phyloP scores from a whole-genome alignment of 495 filamentous ascomycete species.

The Aspergillus diversus region DNA sequence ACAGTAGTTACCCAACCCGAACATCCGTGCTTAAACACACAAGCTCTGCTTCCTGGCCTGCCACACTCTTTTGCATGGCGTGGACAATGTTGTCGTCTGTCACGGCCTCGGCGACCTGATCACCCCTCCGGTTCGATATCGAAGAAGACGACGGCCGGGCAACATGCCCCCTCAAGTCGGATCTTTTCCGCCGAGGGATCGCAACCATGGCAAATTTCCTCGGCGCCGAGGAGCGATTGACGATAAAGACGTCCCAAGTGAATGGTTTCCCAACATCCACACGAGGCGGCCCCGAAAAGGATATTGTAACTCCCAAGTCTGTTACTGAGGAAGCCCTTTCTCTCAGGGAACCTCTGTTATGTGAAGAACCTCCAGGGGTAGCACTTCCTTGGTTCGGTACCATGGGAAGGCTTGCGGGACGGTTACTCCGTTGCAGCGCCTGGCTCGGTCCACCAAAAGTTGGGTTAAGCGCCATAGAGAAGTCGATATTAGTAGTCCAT shows the following conservation, averaged over 20 bases:
- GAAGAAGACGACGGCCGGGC: slow-evolving; percentile 54
- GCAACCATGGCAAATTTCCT: slow-evolving; percentile 82
- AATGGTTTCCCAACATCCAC: slow-evolving; percentile 77
- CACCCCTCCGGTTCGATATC: slow-evolving; percentile 42
- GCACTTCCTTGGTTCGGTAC: slow-evolving; percentile 35
- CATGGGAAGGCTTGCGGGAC: slow-evolving; percentile 59
- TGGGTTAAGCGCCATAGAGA: slow-evolving; percentile 68
- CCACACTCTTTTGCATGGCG: slow-evolving; percentile 75
- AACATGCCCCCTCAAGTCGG: slow-evolving; percentile 64
- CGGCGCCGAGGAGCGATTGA: slow-evolving; percentile 71
- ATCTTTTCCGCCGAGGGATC: slow-evolving; percentile 74
- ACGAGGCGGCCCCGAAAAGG: slow-evolving; percentile 64
- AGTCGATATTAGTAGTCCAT: slow-evolving; percentile 84
- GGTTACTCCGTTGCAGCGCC: slow-evolving; percentile 51
- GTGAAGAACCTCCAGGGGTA: slow-evolving; percentile 30
- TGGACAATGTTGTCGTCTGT: slow-evolving; percentile 84
- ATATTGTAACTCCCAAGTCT: slow-evolving; percentile 75
- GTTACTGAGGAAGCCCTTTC: slow-evolving; percentile 52
- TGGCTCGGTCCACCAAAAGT: slow-evolving; percentile 66
- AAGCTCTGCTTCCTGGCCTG: slow-evolving; percentile 72
- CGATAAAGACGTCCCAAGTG: slow-evolving; percentile 84
- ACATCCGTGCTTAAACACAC: slow-evolving; percentile 84
- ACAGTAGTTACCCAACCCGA: slow-evolving; percentile 65
- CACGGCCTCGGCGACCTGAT: slow-evolving; percentile 72
- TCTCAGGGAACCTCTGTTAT: slow-evolving; percentile 57